Evolutionary conservation across 208 protist species (phyloP).

Genomic region (Wallacemonas sp.): DNA sequence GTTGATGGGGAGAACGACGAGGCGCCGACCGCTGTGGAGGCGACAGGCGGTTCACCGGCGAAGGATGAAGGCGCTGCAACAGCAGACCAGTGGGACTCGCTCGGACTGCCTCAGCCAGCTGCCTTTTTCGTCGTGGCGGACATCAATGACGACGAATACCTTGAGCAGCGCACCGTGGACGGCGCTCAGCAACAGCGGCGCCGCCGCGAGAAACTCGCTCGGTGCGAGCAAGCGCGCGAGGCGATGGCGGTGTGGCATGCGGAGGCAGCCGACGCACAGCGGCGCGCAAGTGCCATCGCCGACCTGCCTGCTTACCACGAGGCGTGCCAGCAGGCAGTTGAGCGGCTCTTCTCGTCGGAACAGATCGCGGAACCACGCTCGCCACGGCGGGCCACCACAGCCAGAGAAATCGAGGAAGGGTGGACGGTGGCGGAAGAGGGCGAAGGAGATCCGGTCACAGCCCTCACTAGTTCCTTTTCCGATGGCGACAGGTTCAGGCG

Average conservation of each 20-base stretch:
- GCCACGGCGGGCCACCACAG: not conserved
- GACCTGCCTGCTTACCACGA: conserved; percentile 6
- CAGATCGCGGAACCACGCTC: not conserved
- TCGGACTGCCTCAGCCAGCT: conserved; percentile 40
- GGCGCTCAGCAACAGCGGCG: conserved; percentile 8
- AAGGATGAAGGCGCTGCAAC: not conserved
- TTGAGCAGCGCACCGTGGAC: conserved; percentile 32
- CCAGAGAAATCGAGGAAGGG: not conserved
- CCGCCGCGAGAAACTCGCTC: not conserved
- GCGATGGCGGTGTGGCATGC: not conserved
- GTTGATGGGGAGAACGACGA: not conserved
- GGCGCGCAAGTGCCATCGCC: not conserved
- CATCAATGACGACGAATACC: conserved; percentile 83
- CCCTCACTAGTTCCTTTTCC: not conserved
- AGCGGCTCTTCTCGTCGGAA: not conserved
- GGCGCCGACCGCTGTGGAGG: not conserved
- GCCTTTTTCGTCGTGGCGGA: conserved; percentile 55
- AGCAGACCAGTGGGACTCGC: conserved; percentile 16
- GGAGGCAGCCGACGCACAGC: not conserved
- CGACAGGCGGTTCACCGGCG: not conserved
- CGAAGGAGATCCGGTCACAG: not conserved
- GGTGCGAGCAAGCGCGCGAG: not conserved
- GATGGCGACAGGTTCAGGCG: not conserved
- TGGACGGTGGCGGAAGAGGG: not conserved
- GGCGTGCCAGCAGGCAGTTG: not conserved